Evolutionary conservation across 257 asterid species (phyloP).

Genomic region (Handroanthus guayacan): DNA sequence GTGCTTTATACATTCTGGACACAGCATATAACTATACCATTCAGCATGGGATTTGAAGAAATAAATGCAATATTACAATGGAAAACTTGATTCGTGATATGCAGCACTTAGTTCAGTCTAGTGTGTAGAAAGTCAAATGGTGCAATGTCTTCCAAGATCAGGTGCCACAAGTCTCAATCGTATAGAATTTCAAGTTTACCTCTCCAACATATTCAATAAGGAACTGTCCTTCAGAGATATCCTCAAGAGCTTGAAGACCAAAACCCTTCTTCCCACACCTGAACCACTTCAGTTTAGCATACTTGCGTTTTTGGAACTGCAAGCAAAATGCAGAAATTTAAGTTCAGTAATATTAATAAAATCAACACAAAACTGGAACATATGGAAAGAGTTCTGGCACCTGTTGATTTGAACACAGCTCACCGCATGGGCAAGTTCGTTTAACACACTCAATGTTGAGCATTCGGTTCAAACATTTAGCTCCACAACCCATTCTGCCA

Average conservation of each 20-base stretch:
- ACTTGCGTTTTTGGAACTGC: slow-evolving; percentile 87
- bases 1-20: not conserved
- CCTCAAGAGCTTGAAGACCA: slow-evolving; percentile 79
- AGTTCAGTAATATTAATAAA: slow-evolving; percentile 15
- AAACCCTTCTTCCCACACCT: slow-evolving; percentile 93
- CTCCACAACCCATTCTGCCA: slow-evolving; percentile 83
- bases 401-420: slow-evolving; percentile 90
- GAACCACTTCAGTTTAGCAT: slow-evolving; percentile 72
- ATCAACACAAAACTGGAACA: slow-evolving; percentile 14
- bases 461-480: slow-evolving; percentile 81
- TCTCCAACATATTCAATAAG: slow-evolving; percentile 96
- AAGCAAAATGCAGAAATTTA: slow-evolving; percentile 35
- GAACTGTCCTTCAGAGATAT: slow-evolving; percentile 79
- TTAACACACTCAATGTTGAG: slow-evolving; percentile 89
- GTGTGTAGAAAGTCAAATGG: slow-evolving; percentile 22
- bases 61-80: not conserved
- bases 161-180: not conserved
- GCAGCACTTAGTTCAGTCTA: slow-evolving; percentile 33
- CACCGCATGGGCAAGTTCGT: slow-evolving; percentile 90
- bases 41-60: slow-evolving; percentile 26
- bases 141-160: slow-evolving; percentile 19
- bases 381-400: slow-evolving; percentile 40
- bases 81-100: slow-evolving; percentile 20
- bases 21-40: not conserved
- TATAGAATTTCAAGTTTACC: slow-evolving; percentile 54